Base-by-base conservation (phyloP, 306 rosid genomes). In the Inga laurina region DNA sequence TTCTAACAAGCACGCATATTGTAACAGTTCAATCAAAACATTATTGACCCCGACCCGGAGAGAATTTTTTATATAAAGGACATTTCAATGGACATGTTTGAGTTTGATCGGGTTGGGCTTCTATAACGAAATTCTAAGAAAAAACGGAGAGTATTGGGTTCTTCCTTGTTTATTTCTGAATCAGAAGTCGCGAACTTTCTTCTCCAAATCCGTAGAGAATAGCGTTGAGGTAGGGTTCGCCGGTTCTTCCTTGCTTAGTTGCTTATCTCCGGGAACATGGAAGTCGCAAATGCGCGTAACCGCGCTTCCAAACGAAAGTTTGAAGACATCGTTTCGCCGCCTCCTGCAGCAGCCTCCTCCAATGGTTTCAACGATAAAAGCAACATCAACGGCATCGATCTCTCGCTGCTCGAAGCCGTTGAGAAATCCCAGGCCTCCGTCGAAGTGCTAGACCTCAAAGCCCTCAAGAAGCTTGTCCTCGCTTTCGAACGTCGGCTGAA, bases 401-500 rank as follows among this genome's bases (percentile, higher is more conserved):
- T 93, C 11, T 87, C 98, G 21, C 92, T 95, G 19, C 86, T 92
- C 6, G 98, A 93, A 85, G 98, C 97, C 45, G 49, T 92, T 12
- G 98, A 93, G 89, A 95, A 93, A 78, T 89, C 97, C 13, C 94
- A 88, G 69, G 74, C 13, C 89, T 15, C 93, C 22, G 78, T 92
- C 1, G 94, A 92, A 74, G 87, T 86, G 7, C 84, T 92, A 48
- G 98, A 95, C 92, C 85, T 85, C 52, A 85, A 88, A 81, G 82
- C 93, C 84, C 87, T 93, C 57, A 95, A 92, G 88, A 93, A 91
- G 74, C 89, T 90, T 18, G 96, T 93, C 35, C 97, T 95, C 48
- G 48, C 98, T 68, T 95, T 95, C 84, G 98, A 95, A 81, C 98
- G 98, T 41, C 95, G 94, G 35, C 91, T 93, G 77, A 92, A 87